Base-by-base conservation (phyloP, 2,329 filamentous ascomycete species). In the Lecanicillium sp. region DNA sequence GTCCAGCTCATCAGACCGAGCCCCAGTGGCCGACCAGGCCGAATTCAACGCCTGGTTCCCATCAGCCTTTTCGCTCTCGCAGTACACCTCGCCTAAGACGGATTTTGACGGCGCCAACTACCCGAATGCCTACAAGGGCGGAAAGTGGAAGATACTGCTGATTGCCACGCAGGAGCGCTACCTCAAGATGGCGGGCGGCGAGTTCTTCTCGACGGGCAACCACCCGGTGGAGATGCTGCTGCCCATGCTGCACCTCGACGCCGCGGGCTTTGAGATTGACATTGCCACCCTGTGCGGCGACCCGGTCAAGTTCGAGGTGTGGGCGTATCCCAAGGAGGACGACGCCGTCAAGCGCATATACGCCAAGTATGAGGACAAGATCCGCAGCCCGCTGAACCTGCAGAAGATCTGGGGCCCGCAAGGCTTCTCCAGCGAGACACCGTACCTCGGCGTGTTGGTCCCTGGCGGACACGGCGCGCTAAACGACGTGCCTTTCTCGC, bases 321-420 rank as follows among this genome's bases (percentile, higher is more conserved):
- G 47, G 47, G 47, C 47, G 3, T 52, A 51, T 42, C 52, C 44
- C 31, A 43, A 44, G 41, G 49, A 48, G 42, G 49, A 50, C 35
- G 40, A 48, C 31, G 43, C 40, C 4, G 45, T 46, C 9, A 47
- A 50, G 38, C 38, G 48, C 13, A 43, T 56, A 20, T 54, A 54
- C 28, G 45, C 52, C 9, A 46, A 46, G 34, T 47, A 46, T 43
- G 40, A 42, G 36, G 14, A 44, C 4, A 48, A 47, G 35, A 35
- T 48, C 5, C 46, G 46, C 38, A 41, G 16, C 19, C 46, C 46
- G 2, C 36, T 48, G 20, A 45, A 43, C 39, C 44, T 48, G 2
- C 20, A 40, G 13, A 18, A 45, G 29, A 18, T 46, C 14, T 48
- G 44, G 46, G 35, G 35, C 33, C 22, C 14, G 17, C 8, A 18